Conservation (phyloP, 140 eudicot species). For the Flaveria floridana region DNA sequence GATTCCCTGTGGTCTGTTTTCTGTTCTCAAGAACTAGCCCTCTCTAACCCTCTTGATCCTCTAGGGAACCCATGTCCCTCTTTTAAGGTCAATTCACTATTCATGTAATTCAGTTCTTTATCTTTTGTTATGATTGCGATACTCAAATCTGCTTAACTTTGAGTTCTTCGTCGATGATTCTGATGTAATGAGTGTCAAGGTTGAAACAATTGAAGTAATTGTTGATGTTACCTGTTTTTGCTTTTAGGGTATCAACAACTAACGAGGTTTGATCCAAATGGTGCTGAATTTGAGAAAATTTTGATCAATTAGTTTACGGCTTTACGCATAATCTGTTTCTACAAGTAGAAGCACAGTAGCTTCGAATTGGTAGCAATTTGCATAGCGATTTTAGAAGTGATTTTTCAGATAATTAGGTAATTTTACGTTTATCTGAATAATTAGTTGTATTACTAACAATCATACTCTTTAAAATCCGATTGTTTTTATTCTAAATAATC, state of each 20-base stretch:
- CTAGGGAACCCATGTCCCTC: constrained; percentile 44
- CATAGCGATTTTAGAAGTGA: background rate
- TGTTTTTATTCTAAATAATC: background rate
- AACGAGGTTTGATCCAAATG: background rate
- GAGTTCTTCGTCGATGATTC: background rate
- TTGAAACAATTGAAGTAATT: background rate
- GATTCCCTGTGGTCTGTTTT: constrained; percentile 62
- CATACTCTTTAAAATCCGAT: background rate
- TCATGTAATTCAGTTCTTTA: background rate
- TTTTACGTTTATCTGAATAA: background rate
- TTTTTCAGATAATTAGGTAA: background rate
- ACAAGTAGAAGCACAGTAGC: background rate
- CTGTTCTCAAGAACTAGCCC: constrained; percentile 53
- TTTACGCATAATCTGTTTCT: background rate
- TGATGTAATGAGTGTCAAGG: no score
- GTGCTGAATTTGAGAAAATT: background rate
- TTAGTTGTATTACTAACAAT: background rate
- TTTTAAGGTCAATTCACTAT: constrained; percentile 45
- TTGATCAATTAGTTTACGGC: background rate
- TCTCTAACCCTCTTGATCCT: constrained; percentile 58
- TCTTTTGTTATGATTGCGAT: background rate
- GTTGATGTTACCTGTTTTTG: background rate
- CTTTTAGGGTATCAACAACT: background rate
- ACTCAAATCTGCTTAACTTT: background rate
- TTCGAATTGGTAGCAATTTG: background rate